phyloP scores from a whole-genome alignment of 495 filamentous ascomycete species.

The Poronia punctata region DNA sequence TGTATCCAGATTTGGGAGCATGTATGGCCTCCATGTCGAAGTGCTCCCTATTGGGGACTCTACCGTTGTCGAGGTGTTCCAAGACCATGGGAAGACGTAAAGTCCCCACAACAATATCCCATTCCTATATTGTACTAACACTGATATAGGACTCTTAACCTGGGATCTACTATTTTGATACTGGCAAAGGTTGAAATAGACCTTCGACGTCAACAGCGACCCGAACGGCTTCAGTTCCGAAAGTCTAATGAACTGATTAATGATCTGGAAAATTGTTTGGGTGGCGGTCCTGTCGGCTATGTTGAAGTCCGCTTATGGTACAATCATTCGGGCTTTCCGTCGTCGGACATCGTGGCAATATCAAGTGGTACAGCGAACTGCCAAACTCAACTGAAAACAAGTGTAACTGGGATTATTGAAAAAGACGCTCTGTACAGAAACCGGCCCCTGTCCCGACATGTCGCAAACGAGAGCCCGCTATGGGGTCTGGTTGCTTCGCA shows the following conservation, averaged over 20 bases:
- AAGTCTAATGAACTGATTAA: slow-evolving; percentile 43
- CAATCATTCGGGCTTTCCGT: slow-evolving; percentile 42
- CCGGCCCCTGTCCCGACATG: slow-evolving; percentile 33
- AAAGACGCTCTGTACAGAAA: slow-evolving; percentile 27
- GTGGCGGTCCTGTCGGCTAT: slow-evolving; percentile 32
- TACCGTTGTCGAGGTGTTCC: slow-evolving; percentile 31
- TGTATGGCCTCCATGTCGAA: slow-evolving; percentile 36
- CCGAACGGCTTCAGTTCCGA: slow-evolving; percentile 17
- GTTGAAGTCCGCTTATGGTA: slow-evolving; percentile 41
- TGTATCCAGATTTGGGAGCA: slow-evolving; percentile 30
- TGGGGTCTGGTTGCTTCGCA: slow-evolving; percentile 37
- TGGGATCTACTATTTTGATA: slow-evolving; percentile 31
- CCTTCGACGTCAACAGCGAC: slow-evolving; percentile 1
- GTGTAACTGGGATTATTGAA: slow-evolving; percentile 33
- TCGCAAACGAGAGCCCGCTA: slow-evolving; percentile 25
- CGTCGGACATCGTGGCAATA: slow-evolving; percentile 2
- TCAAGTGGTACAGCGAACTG: slow-evolving; percentile 16
- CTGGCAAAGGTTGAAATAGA: slow-evolving; percentile 30
- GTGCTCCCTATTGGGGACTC: slow-evolving; percentile 25
- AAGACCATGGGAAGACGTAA: slow-evolving; percentile 16
- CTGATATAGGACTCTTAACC: slow-evolving; percentile 24
- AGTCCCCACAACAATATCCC: too few relatives aligned
- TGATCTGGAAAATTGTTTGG: slow-evolving; percentile 43
- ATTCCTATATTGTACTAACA: neutral
- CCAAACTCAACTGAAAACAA: slow-evolving; percentile 38